Evolutionary conservation across 208 protist species (phyloP), one percentile per base, ranked within the genome.

Genomic region (Crithidia expoeki): DNA sequence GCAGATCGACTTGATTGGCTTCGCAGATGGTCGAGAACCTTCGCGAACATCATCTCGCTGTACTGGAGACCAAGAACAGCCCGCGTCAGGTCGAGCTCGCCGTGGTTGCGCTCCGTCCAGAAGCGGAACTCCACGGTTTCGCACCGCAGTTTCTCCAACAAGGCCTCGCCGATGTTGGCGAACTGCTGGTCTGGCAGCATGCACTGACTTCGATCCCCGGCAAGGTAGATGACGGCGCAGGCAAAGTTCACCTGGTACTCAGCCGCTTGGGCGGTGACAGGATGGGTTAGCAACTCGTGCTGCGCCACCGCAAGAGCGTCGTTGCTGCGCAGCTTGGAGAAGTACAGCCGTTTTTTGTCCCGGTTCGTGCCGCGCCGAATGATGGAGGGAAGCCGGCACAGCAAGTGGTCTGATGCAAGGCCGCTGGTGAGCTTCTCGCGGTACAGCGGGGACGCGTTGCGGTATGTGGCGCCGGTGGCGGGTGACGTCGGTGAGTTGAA

Each of bases 191-290:
- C 25, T 7, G 71, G 34, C 53, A 67, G 77, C 19, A 50, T 27
- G 67, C 75, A 79, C 33, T 80, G 68, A 46, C 30, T 34, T 7
- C 57, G 72, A 23, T 80, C 63, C 42, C 81, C 58, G 32, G 21
- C 14, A 19, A 88, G 68, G 73, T 79, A 85, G 30, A 94, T 63
- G 46, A 72, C 89, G 44, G 81, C 79, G 28, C 78, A 69, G 28
- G 78, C 66, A 55, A 94, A 94, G 76, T 89, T 88, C 21, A 88
- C 89, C 34, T 94, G 86, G 62, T 94, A 94, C 61, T 89, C 85
- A 17, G 88, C 84, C 11, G 80, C 63, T 28, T 68, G 59, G 12
- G 86, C 72, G 28, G 28, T 64, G 19, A 94, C 23, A n/a, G 49
- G 47, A 11, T 59, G 33, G n/a, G 34, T 46, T 32, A 68, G 63